Base-by-base conservation (phyloP, 2,329 filamentous ascomycete species). In the Alternaria consortialis region DNA sequence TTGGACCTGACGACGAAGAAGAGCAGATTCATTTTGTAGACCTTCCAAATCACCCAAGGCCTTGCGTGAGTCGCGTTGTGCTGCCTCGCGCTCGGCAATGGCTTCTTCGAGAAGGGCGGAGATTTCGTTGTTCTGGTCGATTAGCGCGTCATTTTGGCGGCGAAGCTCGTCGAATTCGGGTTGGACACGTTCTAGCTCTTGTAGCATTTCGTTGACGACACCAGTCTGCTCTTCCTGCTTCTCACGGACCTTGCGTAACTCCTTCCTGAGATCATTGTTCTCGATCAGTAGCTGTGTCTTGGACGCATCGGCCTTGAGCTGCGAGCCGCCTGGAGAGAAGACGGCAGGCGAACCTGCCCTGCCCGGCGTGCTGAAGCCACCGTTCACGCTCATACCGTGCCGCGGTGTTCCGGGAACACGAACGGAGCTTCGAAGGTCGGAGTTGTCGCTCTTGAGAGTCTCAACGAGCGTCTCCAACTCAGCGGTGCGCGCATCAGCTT, bases 81-180 rank as follows among this genome's bases (percentile, higher is more conserved):
- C 91, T 5, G 83, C 79, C 67, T 98, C 94, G 39, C 93, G 89
- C 72, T 94, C 92, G 72, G 90, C 88, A 62, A 90, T 91, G 59
- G 92, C 90, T 52, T 92, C 88, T 63, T 97, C 92, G 8, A 96
- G 88, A 25, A 97, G 85, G 64, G 90, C 87, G 0, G 94, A 97
- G 75, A 81, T 80, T 64, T 95, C 91, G 34, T 92, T 85, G 37
- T 96, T 89, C 68, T 97, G 93, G 59, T 86, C 86, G 59, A 94
- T 88, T 2, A 98, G 85, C 32, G 91, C 88, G 54, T 92, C 89
- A 64, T 94, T 90, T 70, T 98, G 94, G 13, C 88, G 86, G 48
- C 91, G 89, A 17, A 97, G 83, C 68, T 98, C 94, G 63, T 97
- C 90, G 31, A 97, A 87, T 73, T 97, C 93, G 0, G 95, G 95